Evolutionary conservation across 805 yeast genomes (phyloP).

Genomic region (Suhomyces faveliae): DNA sequence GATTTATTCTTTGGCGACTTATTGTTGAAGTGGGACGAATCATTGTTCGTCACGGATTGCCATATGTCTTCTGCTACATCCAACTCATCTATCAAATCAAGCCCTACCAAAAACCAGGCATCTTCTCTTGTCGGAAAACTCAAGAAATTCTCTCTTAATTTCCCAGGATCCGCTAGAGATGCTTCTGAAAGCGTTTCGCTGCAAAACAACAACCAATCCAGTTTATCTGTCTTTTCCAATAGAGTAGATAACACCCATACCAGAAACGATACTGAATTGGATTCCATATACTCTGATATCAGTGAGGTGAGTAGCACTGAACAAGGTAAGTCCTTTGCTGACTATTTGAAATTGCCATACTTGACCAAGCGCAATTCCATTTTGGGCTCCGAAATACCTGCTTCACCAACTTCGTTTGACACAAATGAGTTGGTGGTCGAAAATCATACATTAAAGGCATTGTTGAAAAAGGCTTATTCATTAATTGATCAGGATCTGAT

Average conservation of each 20-base stretch:
- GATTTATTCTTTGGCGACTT: conserved; percentile 40
- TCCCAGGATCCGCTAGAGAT: conserved; percentile 12
- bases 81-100: not conserved
- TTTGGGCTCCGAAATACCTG: not conserved
- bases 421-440: conserved; percentile 16
- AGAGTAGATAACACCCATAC: conserved; percentile 1
- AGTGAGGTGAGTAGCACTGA: conserved; percentile 14
- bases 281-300: conserved; percentile 16
- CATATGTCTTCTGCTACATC: not conserved
- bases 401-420: not conserved
- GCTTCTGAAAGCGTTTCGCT: conserved; percentile 10
- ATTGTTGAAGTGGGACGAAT: conserved; percentile 36
- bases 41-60: conserved; percentile 18
- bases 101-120: not conserved
- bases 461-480: conserved; percentile 27
- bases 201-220: conserved; percentile 16
- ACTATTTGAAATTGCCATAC: conserved; percentile 23
- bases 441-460: conserved; percentile 24
- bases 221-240: conserved; percentile 22
- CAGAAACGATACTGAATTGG: conserved; percentile 10
- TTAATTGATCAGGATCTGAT: conserved; percentile 16
- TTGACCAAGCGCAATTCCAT: conserved; percentile 10
- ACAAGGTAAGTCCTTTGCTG: conserved; percentile 14
- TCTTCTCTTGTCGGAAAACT: conserved; percentile 28
- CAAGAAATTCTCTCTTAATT: conserved; percentile 25